Evolutionary conservation across 768 basidiomycete genomes (phyloP).

Genomic region (Leucogyrophana mollusca): DNA sequence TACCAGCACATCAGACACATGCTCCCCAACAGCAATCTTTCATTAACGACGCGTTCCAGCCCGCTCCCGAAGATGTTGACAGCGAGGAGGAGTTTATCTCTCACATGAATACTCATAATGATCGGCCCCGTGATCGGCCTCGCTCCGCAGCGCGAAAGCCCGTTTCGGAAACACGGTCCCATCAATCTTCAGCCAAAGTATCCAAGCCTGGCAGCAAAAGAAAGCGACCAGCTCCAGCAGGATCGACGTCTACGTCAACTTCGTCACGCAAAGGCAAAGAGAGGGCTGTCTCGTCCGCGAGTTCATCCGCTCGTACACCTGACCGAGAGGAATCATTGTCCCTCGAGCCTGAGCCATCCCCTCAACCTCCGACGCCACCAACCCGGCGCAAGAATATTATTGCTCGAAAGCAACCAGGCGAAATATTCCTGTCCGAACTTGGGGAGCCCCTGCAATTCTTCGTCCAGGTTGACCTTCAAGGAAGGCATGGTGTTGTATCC

Average conservation of each 20-base stretch:
- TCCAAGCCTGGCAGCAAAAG: neutral
- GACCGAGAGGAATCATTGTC: too few species aligned
- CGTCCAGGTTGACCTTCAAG: slow-evolving; percentile 65
- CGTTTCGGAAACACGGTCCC: too few species aligned
- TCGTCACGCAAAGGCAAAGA: slow-evolving; percentile 29
- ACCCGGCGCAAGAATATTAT: slow-evolving; percentile 6
- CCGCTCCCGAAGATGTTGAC: neutral
- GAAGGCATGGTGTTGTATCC: slow-evolving; percentile 47
- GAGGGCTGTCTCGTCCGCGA: slow-evolving; percentile 15
- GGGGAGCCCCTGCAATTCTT: slow-evolving; percentile 55
- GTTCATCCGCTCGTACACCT: slow-evolving; percentile 15
- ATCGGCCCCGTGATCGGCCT: neutral
- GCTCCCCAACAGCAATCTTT: slow-evolving; percentile 2
- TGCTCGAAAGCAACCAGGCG: slow-evolving; percentile 18
- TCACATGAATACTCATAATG: too few species aligned
- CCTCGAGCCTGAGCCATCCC: slow-evolving; percentile 9
- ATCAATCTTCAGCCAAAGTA: too few species aligned
- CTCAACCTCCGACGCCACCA: neutral
- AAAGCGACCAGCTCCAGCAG: too few species aligned
- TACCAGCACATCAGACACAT: neutral
- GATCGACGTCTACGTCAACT: slow-evolving; percentile 12
- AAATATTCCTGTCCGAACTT: slow-evolving; percentile 42
- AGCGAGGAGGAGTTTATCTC: too few species aligned
- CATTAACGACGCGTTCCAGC: neutral
- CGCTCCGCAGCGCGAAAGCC: slow-evolving; percentile 3